Percentiles rank a stretch among this genome's conserved stretches.
phyloP scores from a whole-genome alignment of 371 early-diverging fungal species.

The Apophysomyces elegans region DNA sequence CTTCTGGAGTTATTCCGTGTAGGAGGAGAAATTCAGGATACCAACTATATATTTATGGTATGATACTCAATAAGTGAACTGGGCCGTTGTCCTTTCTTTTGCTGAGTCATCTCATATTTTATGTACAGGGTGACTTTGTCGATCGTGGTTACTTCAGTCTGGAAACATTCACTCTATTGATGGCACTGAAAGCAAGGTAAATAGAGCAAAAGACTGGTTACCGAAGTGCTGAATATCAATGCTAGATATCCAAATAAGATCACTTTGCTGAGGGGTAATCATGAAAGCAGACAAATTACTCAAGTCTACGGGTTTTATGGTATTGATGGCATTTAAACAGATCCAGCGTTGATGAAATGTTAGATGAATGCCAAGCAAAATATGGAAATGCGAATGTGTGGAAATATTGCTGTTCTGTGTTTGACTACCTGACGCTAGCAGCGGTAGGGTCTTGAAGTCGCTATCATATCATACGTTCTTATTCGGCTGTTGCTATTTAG shows the following conservation, averaged over 20 bases:
- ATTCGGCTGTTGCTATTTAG: slow-evolving; percentile 18
- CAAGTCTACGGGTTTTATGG: slow-evolving; percentile 99
- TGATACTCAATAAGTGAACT: background rate
- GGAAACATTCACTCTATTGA: slow-evolving; percentile 97
- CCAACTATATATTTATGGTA: slow-evolving; percentile 99
- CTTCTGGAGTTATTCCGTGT: slow-evolving; percentile 97
- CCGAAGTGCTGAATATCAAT: background rate
- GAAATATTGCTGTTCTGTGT: slow-evolving; percentile 98
- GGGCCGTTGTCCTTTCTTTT: too few relatives aligned
- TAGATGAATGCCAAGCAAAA: slow-evolving; percentile 98
- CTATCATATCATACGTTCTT: background rate
- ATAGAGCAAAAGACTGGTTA: slow-evolving; percentile 6
- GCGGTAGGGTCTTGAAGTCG: slow-evolving; percentile 74
- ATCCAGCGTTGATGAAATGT: slow-evolving; percentile 1
- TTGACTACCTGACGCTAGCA: slow-evolving; percentile 98
- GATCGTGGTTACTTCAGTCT: slow-evolving; percentile 99
- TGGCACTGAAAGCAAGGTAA: slow-evolving; percentile 95
- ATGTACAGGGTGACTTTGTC: slow-evolving; percentile 94
- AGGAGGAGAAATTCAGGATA: slow-evolving; percentile 97
- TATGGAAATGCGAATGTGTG: slow-evolving; percentile 99
- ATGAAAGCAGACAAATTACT: slow-evolving; percentile 98
- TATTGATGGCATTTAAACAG: slow-evolving; percentile 15
- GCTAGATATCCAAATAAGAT: slow-evolving; percentile 84
- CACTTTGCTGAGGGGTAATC: slow-evolving; percentile 99
- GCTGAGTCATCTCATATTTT: background rate